A percentile compares a stretch with the other conserved stretches of the same genome.
Conservation (phyloP, 345 rosid species). For the Eucalyptus sideroxylon region DNA sequence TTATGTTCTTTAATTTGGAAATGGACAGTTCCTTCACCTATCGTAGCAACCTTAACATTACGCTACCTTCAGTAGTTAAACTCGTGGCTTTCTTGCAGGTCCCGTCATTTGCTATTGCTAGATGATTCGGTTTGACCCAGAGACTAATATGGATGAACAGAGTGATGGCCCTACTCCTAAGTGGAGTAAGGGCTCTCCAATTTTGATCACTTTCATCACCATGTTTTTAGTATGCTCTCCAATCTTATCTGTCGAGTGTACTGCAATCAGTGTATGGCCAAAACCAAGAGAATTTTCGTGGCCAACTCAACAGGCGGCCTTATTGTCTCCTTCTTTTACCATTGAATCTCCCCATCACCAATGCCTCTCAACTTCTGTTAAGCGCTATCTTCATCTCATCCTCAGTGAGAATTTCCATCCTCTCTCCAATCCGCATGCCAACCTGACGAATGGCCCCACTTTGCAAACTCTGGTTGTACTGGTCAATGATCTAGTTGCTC, state of each 20-base stretch:
- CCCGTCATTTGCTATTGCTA: not conserved
- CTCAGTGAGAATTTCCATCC: conserved; percentile 39
- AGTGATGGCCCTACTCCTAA: not conserved
- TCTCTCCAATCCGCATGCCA: conserved; percentile 13
- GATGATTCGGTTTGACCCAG: not conserved
- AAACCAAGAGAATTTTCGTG: conserved; percentile 52
- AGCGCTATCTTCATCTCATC: conserved; percentile 32
- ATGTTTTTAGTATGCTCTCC: not conserved
- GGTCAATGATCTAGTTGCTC: conserved; percentile 30
- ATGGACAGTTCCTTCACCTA: not conserved
- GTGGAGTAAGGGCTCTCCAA: not conserved
- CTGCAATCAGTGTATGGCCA: conserved; percentile 53
- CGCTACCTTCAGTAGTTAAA: not conserved
- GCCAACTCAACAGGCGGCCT: conserved; percentile 33
- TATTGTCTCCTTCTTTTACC: conserved; percentile 38
- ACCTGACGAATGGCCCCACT: conserved; percentile 15
- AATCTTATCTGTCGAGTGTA: not conserved
- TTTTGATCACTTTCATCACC: not conserved
- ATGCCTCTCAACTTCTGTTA: conserved; percentile 37
- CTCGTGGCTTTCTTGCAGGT: not conserved
- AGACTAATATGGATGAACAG: not conserved
- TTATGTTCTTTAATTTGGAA: not conserved
- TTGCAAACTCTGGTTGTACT: conserved; percentile 25
- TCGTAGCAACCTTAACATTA: not conserved
- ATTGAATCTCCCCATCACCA: conserved; percentile 35